Evolutionary conservation across 139 green algal genomes (phyloP).

Genomic region (Parachlorella kessleri): DNA sequence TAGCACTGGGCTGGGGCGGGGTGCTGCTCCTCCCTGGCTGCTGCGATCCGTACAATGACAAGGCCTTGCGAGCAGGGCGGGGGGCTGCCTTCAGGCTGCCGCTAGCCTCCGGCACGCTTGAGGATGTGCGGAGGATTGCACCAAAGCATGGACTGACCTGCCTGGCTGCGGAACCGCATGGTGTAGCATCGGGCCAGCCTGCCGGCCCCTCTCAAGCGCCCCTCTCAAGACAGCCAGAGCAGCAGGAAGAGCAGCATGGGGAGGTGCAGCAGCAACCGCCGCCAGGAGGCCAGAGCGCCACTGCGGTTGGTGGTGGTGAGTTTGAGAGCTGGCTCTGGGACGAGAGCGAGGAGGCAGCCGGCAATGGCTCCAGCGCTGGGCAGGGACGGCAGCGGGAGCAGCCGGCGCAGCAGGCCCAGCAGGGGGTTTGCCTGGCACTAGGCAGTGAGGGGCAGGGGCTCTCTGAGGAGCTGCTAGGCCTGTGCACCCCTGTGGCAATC

Average conservation of each 20-base stretch:
- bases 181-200: not conserved
- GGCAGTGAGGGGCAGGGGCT: conserved; percentile 82
- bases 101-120: conserved; percentile 24
- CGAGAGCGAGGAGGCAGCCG: not conserved
- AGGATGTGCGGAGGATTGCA: conserved; percentile 34
- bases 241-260: conserved; percentile 11
- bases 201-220: too few species aligned
- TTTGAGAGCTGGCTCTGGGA: not conserved
- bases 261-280: not conserved
- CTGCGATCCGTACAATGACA: conserved; percentile 82
- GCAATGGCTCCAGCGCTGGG: not conserved
- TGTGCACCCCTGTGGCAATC: conserved; percentile 56
- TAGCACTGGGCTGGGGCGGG: conserved; percentile 79
- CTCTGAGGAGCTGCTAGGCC: conserved; percentile 34
- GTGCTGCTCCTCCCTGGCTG: conserved; percentile 80
- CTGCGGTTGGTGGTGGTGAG: not conserved
- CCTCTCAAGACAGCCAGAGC: not conserved
- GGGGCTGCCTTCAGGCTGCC: conserved; percentile 55
- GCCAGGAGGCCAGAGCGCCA: conserved; percentile 4
- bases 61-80: conserved; percentile 47
- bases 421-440: conserved; percentile 67
- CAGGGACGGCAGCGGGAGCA: not conserved
- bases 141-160: conserved; percentile 32
- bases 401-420: not conserved
- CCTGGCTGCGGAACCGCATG: conserved; percentile 52